phyloP scores from a whole-genome alignment of 1,284 basidiomycete genomes.

The Cryptococcus amylolentus region DNA sequence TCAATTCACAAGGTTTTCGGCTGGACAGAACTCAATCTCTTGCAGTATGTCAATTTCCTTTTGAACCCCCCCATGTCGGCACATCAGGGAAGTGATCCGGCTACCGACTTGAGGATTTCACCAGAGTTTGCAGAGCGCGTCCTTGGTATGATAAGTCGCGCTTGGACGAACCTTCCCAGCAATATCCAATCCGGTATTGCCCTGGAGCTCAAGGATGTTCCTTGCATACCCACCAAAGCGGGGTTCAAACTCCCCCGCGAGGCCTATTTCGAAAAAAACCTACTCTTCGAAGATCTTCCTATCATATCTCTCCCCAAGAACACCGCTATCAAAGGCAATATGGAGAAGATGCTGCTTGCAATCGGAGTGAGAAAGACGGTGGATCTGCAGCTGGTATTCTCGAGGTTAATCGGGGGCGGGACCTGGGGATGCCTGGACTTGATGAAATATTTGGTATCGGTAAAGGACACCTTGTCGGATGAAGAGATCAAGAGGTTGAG shows the following conservation, averaged over 20 bases:
- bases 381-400: constrained; percentile 82
- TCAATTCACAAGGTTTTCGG: constrained; percentile 64
- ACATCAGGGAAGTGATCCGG: constrained; percentile 49
- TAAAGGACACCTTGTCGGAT: constrained; percentile 64
- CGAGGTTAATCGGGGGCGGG: constrained; percentile 50
- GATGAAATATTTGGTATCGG: constrained; percentile 84
- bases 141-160: constrained; percentile 64
- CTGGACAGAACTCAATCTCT: constrained; percentile 75
- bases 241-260: constrained; percentile 73
- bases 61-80: constrained; percentile 55
- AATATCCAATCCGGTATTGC: constrained; percentile 60
- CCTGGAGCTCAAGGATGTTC: constrained; percentile 58
- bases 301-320: constrained; percentile 73
- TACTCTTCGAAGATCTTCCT: constrained; percentile 83
- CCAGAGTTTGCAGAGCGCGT: constrained; percentile 79
- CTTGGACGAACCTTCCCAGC: constrained; percentile 69
- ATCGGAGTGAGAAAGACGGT: constrained; percentile 89
- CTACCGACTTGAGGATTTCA: constrained; percentile 67
- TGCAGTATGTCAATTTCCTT: constrained; percentile 73
- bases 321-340: constrained; percentile 62
- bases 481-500: constrained; percentile 70
- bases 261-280: constrained; percentile 83
- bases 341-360: constrained; percentile 72
- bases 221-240: constrained; percentile 78
- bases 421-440: constrained; percentile 53